Conservation (phyloP, 2,329 filamentous ascomycete genomes). For the Zelopaecilomyces penicillatus region DNA sequence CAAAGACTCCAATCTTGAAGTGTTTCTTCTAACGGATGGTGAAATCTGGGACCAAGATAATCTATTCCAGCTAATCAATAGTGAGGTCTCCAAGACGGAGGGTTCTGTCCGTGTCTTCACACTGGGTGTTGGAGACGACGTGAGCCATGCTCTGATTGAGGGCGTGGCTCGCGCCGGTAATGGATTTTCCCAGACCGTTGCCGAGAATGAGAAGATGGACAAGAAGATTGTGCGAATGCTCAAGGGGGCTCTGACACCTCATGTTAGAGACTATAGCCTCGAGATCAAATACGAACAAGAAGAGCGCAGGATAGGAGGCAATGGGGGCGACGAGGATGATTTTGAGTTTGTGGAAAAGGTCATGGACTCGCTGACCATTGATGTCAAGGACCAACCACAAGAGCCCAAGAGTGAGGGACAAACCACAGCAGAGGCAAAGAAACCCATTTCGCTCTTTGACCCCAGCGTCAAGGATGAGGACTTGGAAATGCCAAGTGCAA, state of each 20-base stretch:
- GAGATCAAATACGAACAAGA: slow-evolving; percentile 48
- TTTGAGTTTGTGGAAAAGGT: slow-evolving; percentile 57
- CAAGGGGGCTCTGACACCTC: slow-evolving; percentile 59
- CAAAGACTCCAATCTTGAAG: slow-evolving; percentile 40
- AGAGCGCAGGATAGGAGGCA: background rate
- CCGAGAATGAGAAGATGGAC: slow-evolving; percentile 56
- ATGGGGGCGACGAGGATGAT: slow-evolving; percentile 34
- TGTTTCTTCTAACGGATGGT: slow-evolving; percentile 50
- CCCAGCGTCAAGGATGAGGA: slow-evolving; percentile 35
- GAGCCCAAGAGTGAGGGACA: slow-evolving; percentile 5
- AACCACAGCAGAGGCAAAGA: slow-evolving; percentile 14
- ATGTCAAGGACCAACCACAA: slow-evolving; percentile 14
- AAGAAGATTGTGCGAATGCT: slow-evolving; percentile 66
- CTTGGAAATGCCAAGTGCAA: slow-evolving; percentile 17
- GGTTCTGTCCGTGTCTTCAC: slow-evolving; percentile 44
- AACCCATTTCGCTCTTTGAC: slow-evolving; percentile 54
- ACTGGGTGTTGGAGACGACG: slow-evolving; percentile 43
- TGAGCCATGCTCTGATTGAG: slow-evolving; percentile 45
- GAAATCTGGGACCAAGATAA: slow-evolving; percentile 39
- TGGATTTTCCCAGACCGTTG: slow-evolving; percentile 55
- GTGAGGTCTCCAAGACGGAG: slow-evolving; percentile 29
- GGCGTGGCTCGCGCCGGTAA: slow-evolving; percentile 46
- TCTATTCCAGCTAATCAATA: slow-evolving; percentile 38
- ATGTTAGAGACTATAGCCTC: slow-evolving; percentile 55
- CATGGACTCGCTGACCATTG: slow-evolving; percentile 37